Conservation (phyloP, 1,284 basidiomycete species). For the Rhodotorula sp. region DNA sequence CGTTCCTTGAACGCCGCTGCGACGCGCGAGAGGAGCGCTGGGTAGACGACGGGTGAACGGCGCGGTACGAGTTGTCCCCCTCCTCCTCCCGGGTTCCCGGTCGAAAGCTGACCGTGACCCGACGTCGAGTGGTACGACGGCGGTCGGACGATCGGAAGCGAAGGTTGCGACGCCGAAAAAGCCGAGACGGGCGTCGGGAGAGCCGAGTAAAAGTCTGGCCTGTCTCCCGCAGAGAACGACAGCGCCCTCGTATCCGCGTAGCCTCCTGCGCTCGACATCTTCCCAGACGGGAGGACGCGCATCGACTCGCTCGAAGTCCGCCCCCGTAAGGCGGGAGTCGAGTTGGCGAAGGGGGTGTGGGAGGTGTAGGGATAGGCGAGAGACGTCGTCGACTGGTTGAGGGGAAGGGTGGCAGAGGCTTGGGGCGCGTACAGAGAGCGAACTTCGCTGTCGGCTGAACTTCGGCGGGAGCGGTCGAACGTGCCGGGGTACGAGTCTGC, state of each 20-base stretch:
- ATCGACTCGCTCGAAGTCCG: slow-evolving; percentile 42
- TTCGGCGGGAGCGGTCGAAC: slow-evolving; percentile 30
- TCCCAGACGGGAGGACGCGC: slow-evolving; percentile 34
- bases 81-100: neutral
- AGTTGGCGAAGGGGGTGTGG: slow-evolving; percentile 9
- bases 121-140: slow-evolving; percentile 16
- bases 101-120: neutral
- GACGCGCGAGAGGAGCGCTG: slow-evolving; percentile 88
- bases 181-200: neutral
- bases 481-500: neutral
- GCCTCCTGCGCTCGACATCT: neutral
- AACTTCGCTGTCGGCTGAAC: slow-evolving; percentile 32
- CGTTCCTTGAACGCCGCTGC: slow-evolving; percentile 88
- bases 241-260: slow-evolving; percentile 33
- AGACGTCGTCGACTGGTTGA: slow-evolving; percentile 23
- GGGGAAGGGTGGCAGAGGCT: neutral
- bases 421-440: slow-evolving; percentile 24
- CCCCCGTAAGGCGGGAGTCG: slow-evolving; percentile 12
- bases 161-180: slow-evolving; percentile 10
- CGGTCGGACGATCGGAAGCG: slow-evolving; percentile 19
- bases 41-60: slow-evolving; percentile 61
- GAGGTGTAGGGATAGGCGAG: slow-evolving; percentile 20
- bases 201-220: slow-evolving; percentile 25
- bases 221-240: slow-evolving; percentile 40
- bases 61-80: neutral